These are phyloP conservation scores for Aspergillus cristatus DNA, from an alignment of 495 filamentous ascomycete species.

Conservation along the genomic window DNA sequence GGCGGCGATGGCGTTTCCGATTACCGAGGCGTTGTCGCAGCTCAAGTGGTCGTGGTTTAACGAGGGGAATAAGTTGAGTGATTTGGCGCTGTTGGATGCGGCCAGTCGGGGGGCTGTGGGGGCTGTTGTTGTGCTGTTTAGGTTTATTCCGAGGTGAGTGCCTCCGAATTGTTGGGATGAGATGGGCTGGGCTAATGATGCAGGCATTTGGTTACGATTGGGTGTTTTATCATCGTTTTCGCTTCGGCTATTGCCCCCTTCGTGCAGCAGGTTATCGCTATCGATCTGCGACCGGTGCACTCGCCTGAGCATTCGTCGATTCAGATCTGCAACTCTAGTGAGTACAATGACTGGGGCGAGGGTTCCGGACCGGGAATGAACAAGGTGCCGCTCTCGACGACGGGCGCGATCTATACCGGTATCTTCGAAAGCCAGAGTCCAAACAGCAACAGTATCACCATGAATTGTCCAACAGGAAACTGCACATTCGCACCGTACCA, in stretches of 20 bases:
- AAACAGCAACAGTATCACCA: slow-evolving; percentile 10
- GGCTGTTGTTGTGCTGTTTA: slow-evolving; percentile 21
- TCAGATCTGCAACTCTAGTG: slow-evolving; percentile 16
- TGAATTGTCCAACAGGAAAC: slow-evolving; percentile 33
- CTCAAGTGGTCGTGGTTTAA: slow-evolving; percentile 44
- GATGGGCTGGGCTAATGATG: not conserved
- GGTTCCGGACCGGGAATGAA: slow-evolving; percentile 21
- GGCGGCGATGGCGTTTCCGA: slow-evolving; percentile 28
- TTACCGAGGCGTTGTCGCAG: slow-evolving; percentile 33
- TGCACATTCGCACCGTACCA: slow-evolving; percentile 34
- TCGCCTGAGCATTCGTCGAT: slow-evolving; percentile 10
- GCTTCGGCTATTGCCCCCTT: slow-evolving; percentile 34
- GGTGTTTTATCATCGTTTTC: slow-evolving; percentile 28
- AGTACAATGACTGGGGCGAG: slow-evolving; percentile 18
- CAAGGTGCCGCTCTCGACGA: slow-evolving; percentile 19
- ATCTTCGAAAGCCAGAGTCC: slow-evolving; percentile 15
- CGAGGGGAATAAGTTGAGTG: slow-evolving; percentile 26
- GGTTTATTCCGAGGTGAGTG: slow-evolving; percentile 17
- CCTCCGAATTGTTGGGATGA: not conserved
- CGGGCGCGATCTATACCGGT: slow-evolving; percentile 31
- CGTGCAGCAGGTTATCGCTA: slow-evolving; percentile 33
- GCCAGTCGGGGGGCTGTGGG: slow-evolving; percentile 32
- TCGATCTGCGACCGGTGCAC: slow-evolving; percentile 14
- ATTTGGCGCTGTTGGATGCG: slow-evolving; percentile 34
- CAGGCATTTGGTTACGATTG: slow-evolving; percentile 32